A percentile compares a stretch with the other conserved stretches of the same genome.
Evolutionary conservation across 2,329 filamentous ascomycete genomes (phyloP).

Genomic region (Colletotrichum agaves): DNA sequence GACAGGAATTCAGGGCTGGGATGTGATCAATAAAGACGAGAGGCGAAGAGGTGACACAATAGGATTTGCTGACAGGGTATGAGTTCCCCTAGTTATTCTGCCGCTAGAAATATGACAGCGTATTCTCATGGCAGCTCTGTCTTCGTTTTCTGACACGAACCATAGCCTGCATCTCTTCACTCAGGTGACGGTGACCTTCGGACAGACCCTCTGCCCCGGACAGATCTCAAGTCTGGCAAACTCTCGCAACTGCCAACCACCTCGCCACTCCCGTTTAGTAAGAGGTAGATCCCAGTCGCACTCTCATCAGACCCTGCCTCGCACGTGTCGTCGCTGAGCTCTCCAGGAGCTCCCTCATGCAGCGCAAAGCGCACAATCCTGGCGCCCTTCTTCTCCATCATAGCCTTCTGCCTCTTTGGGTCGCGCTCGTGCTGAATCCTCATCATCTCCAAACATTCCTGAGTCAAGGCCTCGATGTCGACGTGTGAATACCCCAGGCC

Average conservation of each 20-base stretch:
- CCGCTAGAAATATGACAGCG: not conserved
- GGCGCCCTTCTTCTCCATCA: not conserved
- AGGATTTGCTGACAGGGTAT: too few species aligned
- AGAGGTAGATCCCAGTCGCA: constrained; percentile 2
- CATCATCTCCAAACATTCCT: constrained; percentile 30
- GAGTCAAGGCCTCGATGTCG: constrained; percentile 30
- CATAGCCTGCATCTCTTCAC: not conserved
- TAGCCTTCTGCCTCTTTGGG: not conserved
- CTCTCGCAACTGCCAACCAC: constrained; percentile 30
- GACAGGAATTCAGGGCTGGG: too few species aligned
- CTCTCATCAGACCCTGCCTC: not conserved
- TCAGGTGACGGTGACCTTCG: not conserved
- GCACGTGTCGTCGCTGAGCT: not conserved
- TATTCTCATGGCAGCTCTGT: not conserved
- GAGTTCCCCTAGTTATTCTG: too few species aligned
- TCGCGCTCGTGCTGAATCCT: not conserved
- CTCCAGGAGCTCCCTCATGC: not conserved
- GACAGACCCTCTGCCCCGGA: constrained; percentile 29
- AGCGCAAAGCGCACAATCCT: constrained; percentile 16
- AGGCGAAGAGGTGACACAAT: too few species aligned
- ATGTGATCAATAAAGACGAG: too few species aligned
- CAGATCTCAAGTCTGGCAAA: constrained; percentile 28
- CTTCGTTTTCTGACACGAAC: not conserved
- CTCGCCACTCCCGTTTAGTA: constrained; percentile 18
- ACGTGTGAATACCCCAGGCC: constrained; percentile 20